Evolutionary conservation across 73 alveolate species (phyloP), one percentile per base, ranked within the genome.

Genomic region (Paramecium sexaurelia): DNA sequence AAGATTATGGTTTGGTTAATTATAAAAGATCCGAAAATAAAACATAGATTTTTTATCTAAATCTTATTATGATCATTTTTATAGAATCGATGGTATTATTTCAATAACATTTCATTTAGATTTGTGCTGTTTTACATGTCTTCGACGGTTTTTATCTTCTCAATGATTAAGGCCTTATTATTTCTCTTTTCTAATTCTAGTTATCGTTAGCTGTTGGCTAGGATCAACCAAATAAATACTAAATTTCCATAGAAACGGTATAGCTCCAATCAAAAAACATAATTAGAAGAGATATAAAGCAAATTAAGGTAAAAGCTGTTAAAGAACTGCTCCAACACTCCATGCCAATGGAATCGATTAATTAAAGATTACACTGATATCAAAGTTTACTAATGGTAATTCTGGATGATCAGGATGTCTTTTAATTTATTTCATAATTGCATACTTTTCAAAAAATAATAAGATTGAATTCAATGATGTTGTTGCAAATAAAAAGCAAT

Each of bases 361-460:
- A 78, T 78, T 78, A 32, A 78, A 78, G 5, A 78, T 78, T 1
- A 78, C 55, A 11, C 10, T 20, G 22, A 78, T 78, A 15, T 78
- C 45, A 40, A 78, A 78, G 55, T 78, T 78, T 5, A 78, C 55
- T 40, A 78, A 15, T 3, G 90, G 90, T 43, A 39, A 41, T 45
- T 78, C 40, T 10, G 68, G 68, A 24, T n/a, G 9, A 78, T 78
- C 68, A 0, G 90, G 90, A 78, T 78, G 90, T 71, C 86, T 71
- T 33, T 27, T 24, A 9, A 29, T 13, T 33, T 13, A 37, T 33
- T n/a, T n/a, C n/a, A 20, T 11, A 0, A 17, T 1, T 33, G 11
- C 27, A 27, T 71, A 71, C 75, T 39, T 71, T 36, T 71, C 86
- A 35, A 71, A 71, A 35, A 71, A 71, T 24, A 71, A 40, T 13